Base-by-base conservation (phyloP, 169 alveolate genomes). In the Babesia gibsoni region DNA sequence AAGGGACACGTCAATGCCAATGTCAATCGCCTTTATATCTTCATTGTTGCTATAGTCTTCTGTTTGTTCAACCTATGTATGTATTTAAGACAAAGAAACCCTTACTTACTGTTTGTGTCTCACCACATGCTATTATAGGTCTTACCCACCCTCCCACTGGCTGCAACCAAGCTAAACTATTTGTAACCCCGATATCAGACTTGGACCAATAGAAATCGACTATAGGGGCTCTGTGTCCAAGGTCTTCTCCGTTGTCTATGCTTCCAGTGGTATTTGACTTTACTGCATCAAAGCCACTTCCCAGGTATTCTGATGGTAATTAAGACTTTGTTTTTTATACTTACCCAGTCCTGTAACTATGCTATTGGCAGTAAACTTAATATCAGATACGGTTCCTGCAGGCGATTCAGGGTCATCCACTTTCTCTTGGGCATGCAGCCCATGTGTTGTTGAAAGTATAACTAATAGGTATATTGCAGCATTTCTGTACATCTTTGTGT, bases 121-220 rank as follows among this genome's bases (percentile, higher is more conserved):
- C 88, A 20, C 88, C 83, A 32, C 88, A 79, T 7, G 88, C 63
- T 16, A 52, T 72, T 69, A 56, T 69, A 9, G 88, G 88, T n/a
- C 88, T 20, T 14, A 69, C 83, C 88, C 88, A 79, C 7, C 88
- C 88, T n/a, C 88, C 88, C 29, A 79, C 35, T 14, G 88, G 88
- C 59, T 69, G 82, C 25, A 77, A 53, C 67, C 73, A 77, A 27
- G 65, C 72, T 67, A 77, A 61, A 41, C 86, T 77, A 32, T 77
- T 77, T 23, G 88, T 67, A 43, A 69, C 88, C 25, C 88, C 83
- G 29, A 58, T 83, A 36, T 69, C 88, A 4, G 88, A 42, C 27
- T 41, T 68, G 18, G 83, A 69, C 88, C 88, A 79, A 18, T 57
- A 30, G 16, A 79, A 67, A 18, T 79, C 88, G 16, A 79, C 35